phyloP scores from a whole-genome alignment of 352 stramenopile genomes.

The Pythium pyrilobum region DNA sequence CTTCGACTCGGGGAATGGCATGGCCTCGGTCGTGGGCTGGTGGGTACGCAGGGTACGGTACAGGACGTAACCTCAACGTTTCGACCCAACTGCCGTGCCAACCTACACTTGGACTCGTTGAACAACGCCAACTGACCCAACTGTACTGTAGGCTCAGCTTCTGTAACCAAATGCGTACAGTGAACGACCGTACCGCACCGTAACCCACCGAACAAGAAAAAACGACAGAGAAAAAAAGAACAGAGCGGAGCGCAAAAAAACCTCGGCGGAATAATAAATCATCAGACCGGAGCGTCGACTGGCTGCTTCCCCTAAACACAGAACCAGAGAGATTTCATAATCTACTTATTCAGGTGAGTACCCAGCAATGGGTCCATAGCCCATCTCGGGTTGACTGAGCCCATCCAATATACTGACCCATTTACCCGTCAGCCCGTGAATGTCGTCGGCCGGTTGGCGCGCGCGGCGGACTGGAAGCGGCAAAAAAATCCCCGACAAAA shows the following conservation, averaged over 20 bases:
- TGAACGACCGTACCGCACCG: neutral
- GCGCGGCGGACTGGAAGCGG: too few relatives aligned
- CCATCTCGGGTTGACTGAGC: too few relatives aligned
- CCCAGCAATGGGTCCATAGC: too few relatives aligned
- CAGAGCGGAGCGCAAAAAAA: neutral
- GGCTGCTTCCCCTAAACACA: neutral
- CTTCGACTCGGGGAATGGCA: neutral
- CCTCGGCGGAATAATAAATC: too few relatives aligned
- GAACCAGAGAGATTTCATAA: neutral
- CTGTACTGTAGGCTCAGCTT: too few relatives aligned
- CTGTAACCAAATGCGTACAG: neutral
- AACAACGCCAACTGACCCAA: too few relatives aligned
- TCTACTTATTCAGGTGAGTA: too few relatives aligned
- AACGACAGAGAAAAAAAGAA: neutral
- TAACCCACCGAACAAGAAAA: neutral
- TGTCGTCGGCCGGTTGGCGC: too few relatives aligned
- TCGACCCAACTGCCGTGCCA: neutral
- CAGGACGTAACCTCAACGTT: slow-evolving; percentile 14
- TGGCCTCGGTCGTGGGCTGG: neutral
- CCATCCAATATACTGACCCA: too few relatives aligned
- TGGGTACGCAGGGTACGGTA: slow-evolving; percentile 13
- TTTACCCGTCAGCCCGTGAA: too few relatives aligned
- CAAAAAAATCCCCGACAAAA: neutral
- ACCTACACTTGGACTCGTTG: slow-evolving; percentile 7
- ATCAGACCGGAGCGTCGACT: too few relatives aligned